Percentiles rank a stretch among this genome's conserved stretches.
phyloP scores from a whole-genome alignment of 2,329 filamentous ascomycete genomes.

The Teratosphaeria pseudoeucalypti region DNA sequence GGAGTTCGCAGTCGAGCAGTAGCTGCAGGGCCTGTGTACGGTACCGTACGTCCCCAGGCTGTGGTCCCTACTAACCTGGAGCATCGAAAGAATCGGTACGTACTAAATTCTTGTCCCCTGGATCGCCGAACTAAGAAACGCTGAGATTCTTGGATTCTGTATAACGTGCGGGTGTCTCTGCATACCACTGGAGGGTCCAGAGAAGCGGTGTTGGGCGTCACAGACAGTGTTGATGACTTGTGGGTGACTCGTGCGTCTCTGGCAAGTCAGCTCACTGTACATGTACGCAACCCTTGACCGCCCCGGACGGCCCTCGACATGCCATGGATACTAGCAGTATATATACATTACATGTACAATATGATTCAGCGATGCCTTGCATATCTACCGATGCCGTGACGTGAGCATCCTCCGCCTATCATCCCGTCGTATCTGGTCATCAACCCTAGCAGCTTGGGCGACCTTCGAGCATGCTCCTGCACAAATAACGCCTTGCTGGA shows the following conservation, averaged over 20 bases:
- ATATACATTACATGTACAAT: background rate
- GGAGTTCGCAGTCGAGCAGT: background rate
- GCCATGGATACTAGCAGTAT: background rate
- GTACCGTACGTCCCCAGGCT: background rate
- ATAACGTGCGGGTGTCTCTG: background rate
- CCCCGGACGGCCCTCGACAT: too few relatives aligned
- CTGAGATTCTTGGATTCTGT: too few relatives aligned
- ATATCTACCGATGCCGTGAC: background rate
- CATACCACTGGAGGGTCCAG: background rate
- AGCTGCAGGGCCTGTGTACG: background rate
- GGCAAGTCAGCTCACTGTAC: too few relatives aligned
- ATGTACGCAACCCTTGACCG: too few relatives aligned
- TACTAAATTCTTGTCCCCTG: background rate
- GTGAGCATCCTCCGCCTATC: background rate
- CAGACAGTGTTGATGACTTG: too few relatives aligned
- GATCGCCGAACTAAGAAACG: background rate
- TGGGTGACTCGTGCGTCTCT: too few relatives aligned
- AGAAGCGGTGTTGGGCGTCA: background rate
- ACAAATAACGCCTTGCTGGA: constrained; percentile 3
- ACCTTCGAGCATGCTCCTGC: background rate
- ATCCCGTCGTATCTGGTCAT: background rate
- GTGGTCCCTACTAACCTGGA: background rate
- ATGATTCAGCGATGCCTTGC: background rate
- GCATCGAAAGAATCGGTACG: too few relatives aligned
- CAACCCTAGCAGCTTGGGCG: background rate